phyloP scores from a whole-genome alignment of 1,284 basidiomycete genomes.

The Microbotryum scabiosae region DNA sequence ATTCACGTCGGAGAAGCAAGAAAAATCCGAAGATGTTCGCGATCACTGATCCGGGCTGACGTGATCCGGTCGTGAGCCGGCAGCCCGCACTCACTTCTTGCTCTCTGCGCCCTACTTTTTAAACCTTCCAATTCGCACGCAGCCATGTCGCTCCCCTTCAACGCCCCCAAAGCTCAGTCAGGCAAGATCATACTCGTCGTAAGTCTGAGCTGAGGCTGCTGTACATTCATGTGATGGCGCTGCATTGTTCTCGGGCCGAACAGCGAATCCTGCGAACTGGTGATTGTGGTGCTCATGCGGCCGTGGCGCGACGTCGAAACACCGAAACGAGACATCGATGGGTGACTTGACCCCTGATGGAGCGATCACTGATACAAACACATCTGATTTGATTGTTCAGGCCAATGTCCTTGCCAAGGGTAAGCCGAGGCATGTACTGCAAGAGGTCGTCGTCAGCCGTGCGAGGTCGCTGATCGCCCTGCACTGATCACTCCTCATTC shows the following conservation, averaged over 20 bases:
- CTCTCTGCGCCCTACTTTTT: not conserved
- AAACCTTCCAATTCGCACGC: not conserved
- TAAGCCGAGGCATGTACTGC: not conserved
- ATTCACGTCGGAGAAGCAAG: too few species aligned
- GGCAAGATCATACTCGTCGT: not conserved
- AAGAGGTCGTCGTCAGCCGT: not conserved
- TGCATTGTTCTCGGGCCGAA: not conserved
- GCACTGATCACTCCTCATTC: too few species aligned
- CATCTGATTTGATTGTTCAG: not conserved
- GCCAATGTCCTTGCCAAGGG: not conserved
- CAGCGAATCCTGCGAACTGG: not conserved
- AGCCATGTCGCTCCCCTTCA: not conserved
- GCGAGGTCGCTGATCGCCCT: not conserved
- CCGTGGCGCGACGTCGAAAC: too few species aligned
- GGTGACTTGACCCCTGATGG: too few species aligned
- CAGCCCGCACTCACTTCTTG: too few species aligned
- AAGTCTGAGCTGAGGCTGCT: not conserved
- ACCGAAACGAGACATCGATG: too few species aligned
- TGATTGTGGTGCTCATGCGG: not conserved
- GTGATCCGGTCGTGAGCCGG: too few species aligned
- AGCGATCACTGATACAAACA: not conserved
- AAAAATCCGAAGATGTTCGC: too few species aligned
- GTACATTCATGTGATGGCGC: not conserved
- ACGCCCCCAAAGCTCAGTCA: not conserved
- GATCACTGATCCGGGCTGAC: too few species aligned